phyloP scores from a whole-genome alignment of 1,284 basidiomycete species.

The Leucoagaricus sp. region DNA sequence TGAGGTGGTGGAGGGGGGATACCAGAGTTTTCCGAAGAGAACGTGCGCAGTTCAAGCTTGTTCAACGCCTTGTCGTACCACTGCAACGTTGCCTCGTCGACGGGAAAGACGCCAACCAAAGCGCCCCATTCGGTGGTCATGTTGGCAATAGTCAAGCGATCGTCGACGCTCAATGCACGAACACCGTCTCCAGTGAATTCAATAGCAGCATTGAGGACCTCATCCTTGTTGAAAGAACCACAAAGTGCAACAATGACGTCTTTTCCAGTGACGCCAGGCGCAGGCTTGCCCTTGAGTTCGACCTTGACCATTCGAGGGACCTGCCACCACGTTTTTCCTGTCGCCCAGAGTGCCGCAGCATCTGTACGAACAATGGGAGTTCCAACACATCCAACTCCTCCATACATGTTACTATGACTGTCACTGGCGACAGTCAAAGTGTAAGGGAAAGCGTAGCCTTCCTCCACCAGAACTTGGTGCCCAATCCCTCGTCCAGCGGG shows the following conservation, averaged over 20 bases:
- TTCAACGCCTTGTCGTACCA: constrained; percentile 89
- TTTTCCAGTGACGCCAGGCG: constrained; percentile 94
- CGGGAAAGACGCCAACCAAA: constrained; percentile 93
- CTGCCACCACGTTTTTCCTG: constrained; percentile 99
- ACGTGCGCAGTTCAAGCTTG: constrained; percentile 81
- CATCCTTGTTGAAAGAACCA: constrained; percentile 95
- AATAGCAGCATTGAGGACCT: constrained; percentile 97
- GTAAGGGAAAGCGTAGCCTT: constrained; percentile 94
- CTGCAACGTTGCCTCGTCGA: constrained; percentile 78
- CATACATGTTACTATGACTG: constrained; percentile 99
- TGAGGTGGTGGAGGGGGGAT: constrained; percentile 80
- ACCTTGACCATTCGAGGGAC: constrained; percentile 97
- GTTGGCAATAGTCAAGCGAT: constrained; percentile 93
- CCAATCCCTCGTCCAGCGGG: constrained; percentile 98
- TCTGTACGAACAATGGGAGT: constrained; percentile 96
- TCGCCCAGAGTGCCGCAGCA: constrained; percentile 96
- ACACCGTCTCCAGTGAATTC: constrained; percentile 97
- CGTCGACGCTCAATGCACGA: constrained; percentile 81
- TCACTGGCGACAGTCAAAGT: constrained; percentile 95
- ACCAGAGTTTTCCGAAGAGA: constrained; percentile 51
- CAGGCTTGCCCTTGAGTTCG: constrained; percentile 82
- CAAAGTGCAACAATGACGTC: constrained; percentile 98
- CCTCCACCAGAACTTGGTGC: constrained; percentile 93
- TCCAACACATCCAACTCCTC: constrained; percentile 95
- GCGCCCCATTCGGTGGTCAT: constrained; percentile 99